Conservation (phyloP, 495 filamentous ascomycete genomes). For the Tetracladium marchalianum region DNA sequence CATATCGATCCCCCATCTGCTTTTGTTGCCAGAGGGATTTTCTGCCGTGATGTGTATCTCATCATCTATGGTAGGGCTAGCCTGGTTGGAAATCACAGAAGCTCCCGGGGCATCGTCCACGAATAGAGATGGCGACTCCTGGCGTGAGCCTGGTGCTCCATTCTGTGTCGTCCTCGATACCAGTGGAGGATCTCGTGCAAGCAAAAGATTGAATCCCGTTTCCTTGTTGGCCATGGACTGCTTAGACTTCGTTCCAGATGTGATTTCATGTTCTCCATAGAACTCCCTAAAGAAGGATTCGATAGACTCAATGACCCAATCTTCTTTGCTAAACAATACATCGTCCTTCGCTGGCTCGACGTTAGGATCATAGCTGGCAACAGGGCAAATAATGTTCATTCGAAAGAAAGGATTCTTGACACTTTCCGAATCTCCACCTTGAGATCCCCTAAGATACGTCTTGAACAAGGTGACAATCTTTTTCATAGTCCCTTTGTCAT, state of each 20-base stretch:
- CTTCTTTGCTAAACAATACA: conserved; percentile 61
- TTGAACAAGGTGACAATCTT: conserved; percentile 56
- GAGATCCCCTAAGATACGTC: conserved; percentile 29
- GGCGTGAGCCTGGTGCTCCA: background rate
- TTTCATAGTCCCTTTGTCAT: conserved; percentile 51
- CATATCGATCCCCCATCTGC: conserved; percentile 29
- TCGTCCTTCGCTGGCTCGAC: conserved; percentile 89
- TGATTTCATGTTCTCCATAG: conserved; percentile 9
- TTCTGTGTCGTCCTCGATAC: background rate
- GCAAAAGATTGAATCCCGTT: conserved; percentile 10
- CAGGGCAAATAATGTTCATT: conserved; percentile 62
- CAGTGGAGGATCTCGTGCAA: conserved; percentile 7
- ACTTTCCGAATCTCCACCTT: conserved; percentile 15
- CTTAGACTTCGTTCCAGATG: background rate
- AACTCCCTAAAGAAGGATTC: conserved; percentile 39
- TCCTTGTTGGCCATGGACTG: background rate
- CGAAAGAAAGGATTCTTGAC: conserved; percentile 60
- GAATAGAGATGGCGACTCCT: background rate
- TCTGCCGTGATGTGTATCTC: background rate
- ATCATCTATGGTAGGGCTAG: background rate
- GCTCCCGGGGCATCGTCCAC: background rate
- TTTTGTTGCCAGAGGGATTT: conserved; percentile 1
- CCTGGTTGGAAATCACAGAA: background rate
- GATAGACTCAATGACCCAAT: conserved; percentile 25
- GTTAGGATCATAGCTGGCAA: conserved; percentile 73